Percentiles rank a stretch among this genome's conserved stretches.
phyloP scores from a whole-genome alignment of 108 stramenopile species.

The Nannochloropsis salina region DNA sequence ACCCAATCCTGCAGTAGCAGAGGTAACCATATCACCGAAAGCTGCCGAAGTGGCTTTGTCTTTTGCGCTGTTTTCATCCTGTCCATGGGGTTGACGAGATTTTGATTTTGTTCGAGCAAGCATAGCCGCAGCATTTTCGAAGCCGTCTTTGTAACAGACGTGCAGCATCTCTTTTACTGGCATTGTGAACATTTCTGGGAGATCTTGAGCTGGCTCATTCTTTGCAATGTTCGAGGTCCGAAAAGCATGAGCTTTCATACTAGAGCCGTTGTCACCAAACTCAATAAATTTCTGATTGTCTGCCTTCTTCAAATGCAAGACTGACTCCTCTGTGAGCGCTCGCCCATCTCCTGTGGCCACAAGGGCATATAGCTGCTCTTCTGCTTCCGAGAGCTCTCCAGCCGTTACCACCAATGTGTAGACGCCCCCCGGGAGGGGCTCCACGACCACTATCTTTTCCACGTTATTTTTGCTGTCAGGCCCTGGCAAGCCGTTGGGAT shows the following conservation, averaged over 20 bases:
- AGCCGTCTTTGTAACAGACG: conserved; percentile 3
- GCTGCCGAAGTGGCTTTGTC: background rate
- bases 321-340: background rate
- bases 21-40: background rate
- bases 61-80: background rate
- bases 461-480: conserved; percentile 56
- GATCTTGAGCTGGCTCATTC: background rate
- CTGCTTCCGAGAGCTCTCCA: background rate
- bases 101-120: background rate
- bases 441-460: conserved; percentile 50
- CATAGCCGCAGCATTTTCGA: background rate
- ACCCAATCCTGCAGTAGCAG: background rate
- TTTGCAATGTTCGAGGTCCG: background rate
- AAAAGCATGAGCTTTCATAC: background rate
- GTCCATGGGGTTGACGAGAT: background rate
- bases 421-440: background rate
- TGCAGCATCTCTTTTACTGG: background rate
- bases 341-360: conserved; percentile 16
- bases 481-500: conserved; percentile 51
- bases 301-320: background rate
- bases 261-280: background rate
- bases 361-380: background rate
- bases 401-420: background rate
- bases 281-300: background rate
- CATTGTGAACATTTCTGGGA: background rate